Conservation (phyloP, 495 filamentous ascomycete genomes). For the Cudoniella acicularis region DNA sequence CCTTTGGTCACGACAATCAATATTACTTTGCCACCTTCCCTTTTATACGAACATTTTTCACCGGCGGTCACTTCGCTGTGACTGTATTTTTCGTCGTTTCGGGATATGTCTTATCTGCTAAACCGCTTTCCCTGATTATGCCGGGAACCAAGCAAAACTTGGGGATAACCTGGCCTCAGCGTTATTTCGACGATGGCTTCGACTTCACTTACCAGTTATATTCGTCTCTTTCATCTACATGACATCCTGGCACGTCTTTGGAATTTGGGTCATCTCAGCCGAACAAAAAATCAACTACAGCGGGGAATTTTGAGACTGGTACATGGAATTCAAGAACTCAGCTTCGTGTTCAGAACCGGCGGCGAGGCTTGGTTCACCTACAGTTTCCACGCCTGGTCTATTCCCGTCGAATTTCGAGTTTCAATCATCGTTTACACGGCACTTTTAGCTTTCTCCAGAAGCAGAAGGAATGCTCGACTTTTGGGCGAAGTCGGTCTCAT, state of each 20-base stretch:
- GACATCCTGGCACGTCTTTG: conserved; percentile 45
- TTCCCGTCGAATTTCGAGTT: conserved; percentile 62
- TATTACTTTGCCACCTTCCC: conserved; percentile 55
- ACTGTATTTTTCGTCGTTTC: conserved; percentile 71
- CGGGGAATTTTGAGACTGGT: conserved; percentile 49
- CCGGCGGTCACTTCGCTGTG: conserved; percentile 63
- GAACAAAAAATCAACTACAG: conserved; percentile 34
- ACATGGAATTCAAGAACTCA: conserved; percentile 54
- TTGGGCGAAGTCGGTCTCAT: conserved; percentile 40
- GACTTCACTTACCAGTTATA: conserved; percentile 58
- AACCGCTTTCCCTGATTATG: conserved; percentile 54
- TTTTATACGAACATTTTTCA: conserved; percentile 53
- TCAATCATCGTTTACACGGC: conserved; percentile 62
- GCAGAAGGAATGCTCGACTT: conserved; percentile 42
- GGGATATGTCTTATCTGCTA: conserved; percentile 62
- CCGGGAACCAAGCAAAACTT: conserved; percentile 33
- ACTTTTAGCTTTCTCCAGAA: conserved; percentile 51
- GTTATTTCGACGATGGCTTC: conserved; percentile 57
- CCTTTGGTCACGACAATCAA: conserved; percentile 28
- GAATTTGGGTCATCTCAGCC: conserved; percentile 32
- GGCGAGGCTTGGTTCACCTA: conserved; percentile 46
- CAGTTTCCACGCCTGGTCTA: conserved; percentile 67
- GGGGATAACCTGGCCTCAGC: conserved; percentile 48
- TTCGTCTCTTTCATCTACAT: conserved; percentile 51
- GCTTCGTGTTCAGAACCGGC: conserved; percentile 48